These are phyloP conservation scores for Capsicum rhomboideum DNA, from an alignment of 257 asterid genomes.

Conservation along the genomic window DNA sequence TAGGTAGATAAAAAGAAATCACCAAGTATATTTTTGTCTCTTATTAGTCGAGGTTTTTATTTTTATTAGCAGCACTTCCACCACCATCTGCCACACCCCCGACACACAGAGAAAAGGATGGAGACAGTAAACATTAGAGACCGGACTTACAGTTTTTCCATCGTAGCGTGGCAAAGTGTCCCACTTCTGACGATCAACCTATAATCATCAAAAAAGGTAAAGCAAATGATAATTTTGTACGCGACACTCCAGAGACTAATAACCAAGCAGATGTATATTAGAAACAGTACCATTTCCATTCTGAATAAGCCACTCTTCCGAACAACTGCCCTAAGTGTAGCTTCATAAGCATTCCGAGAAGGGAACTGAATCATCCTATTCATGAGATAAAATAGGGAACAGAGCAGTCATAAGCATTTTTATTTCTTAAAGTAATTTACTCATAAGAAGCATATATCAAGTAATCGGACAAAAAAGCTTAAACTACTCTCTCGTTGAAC, in stretches of 20 bases:
- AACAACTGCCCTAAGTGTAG: slow-evolving; percentile 31
- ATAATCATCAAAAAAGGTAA: slow-evolving; percentile 13
- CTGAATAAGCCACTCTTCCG: slow-evolving; percentile 48
- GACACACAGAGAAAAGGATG: neutral
- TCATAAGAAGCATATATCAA: neutral
- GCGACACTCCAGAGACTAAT: slow-evolving; percentile 1
- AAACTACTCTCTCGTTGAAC: neutral
- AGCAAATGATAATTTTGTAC: neutral
- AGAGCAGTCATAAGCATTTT: neutral
- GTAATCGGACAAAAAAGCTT: neutral
- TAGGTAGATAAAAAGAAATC: neutral
- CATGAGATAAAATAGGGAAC: neutral
- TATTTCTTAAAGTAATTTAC: neutral
- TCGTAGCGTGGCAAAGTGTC: slow-evolving; percentile 39
- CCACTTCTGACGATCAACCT: slow-evolving; percentile 56
- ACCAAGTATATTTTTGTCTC: neutral
- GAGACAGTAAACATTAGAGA: neutral
- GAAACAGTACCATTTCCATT: slow-evolving; percentile 45
- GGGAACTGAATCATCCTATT: slow-evolving; percentile 68
- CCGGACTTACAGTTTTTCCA: slow-evolving; percentile 76
- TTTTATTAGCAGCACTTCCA: neutral
- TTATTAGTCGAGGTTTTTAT: neutral
- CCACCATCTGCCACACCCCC: neutral
- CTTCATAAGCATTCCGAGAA: slow-evolving; percentile 29
- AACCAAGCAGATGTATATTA: neutral